Conservation (phyloP, 1,284 basidiomycete genomes). For the Apiotrichum laibachii region DNA sequence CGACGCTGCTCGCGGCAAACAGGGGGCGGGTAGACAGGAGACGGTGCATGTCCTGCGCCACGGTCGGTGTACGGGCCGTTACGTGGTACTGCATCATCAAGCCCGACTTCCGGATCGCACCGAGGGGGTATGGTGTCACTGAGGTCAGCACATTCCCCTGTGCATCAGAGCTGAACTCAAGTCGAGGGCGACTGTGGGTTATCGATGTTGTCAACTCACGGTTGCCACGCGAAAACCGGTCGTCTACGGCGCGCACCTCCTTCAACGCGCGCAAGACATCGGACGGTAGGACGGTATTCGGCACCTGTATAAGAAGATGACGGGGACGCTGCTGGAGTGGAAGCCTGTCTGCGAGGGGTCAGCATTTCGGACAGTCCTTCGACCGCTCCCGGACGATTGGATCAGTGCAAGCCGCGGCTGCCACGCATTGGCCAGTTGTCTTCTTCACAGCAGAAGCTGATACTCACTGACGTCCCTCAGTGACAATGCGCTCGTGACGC, state of each 20-base stretch:
- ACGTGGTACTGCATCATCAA: conserved; percentile 28
- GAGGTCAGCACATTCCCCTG: background rate
- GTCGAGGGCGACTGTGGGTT: background rate
- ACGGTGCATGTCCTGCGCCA: conserved; percentile 13
- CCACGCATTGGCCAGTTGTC: too few relatives aligned
- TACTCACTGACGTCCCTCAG: background rate
- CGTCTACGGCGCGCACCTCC: conserved; percentile 25
- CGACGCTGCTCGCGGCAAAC: conserved; percentile 10
- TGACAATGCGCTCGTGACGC: background rate
- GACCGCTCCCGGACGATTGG: background rate
- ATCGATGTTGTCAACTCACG: conserved; percentile 26
- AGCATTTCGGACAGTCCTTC: background rate
- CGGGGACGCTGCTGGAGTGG: background rate
- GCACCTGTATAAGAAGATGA: conserved; percentile 20
- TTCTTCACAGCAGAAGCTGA: too few relatives aligned
- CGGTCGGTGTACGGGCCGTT: conserved; percentile 6
- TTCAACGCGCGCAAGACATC: conserved; percentile 27
- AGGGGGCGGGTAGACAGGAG: conserved; percentile 18
- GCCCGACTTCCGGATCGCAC: conserved; percentile 18
- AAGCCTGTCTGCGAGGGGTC: background rate
- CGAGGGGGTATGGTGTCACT: conserved; percentile 30
- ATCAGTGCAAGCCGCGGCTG: too few relatives aligned
- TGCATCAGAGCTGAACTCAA: too few relatives aligned
- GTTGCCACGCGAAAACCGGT: conserved; percentile 22
- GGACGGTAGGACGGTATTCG: conserved; percentile 20